phyloP scores from a whole-genome alignment of 164 flowering plant genomes.

The Macadamia integrifolia region DNA sequence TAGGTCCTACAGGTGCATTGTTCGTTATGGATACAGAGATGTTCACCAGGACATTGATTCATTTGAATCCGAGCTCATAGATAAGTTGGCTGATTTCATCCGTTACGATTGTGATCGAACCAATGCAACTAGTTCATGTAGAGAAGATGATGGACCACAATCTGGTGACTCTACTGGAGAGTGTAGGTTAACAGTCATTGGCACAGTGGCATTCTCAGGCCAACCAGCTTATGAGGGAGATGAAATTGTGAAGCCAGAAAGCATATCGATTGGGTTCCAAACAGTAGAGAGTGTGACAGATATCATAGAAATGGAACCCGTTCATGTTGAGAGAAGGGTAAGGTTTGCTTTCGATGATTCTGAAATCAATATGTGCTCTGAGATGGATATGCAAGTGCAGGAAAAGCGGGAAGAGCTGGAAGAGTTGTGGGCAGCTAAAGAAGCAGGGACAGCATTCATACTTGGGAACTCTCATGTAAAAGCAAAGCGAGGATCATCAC shows the following conservation, averaged over 20 bases:
- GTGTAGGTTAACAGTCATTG: conserved; percentile 57
- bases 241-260: conserved; percentile 47
- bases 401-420: conserved; percentile 45
- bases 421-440: conserved; percentile 57
- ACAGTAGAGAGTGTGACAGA: conserved; percentile 52
- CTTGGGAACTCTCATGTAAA: conserved; percentile 79
- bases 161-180: conserved; percentile 37
- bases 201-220: conserved; percentile 38
- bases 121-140: conserved; percentile 10
- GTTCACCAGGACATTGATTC: conserved; percentile 84
- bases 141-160: conserved; percentile 27
- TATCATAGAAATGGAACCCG: conserved; percentile 55
- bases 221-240: conserved; percentile 43
- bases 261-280: conserved; percentile 56
- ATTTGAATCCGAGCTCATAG: conserved; percentile 71
- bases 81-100: conserved; percentile 59
- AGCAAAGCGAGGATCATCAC: conserved; percentile 75
- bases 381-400: conserved; percentile 22
- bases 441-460: conserved; percentile 84
- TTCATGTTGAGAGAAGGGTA: conserved; percentile 32
- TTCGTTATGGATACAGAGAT: conserved; percentile 89
- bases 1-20: conserved; percentile 82
- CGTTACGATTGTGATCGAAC: conserved; percentile 40
- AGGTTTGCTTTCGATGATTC: conserved; percentile 49
- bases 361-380: conserved; percentile 18